Base-by-base conservation (phyloP, 305 asterid genomes). In the Plantago coronopus region DNA sequence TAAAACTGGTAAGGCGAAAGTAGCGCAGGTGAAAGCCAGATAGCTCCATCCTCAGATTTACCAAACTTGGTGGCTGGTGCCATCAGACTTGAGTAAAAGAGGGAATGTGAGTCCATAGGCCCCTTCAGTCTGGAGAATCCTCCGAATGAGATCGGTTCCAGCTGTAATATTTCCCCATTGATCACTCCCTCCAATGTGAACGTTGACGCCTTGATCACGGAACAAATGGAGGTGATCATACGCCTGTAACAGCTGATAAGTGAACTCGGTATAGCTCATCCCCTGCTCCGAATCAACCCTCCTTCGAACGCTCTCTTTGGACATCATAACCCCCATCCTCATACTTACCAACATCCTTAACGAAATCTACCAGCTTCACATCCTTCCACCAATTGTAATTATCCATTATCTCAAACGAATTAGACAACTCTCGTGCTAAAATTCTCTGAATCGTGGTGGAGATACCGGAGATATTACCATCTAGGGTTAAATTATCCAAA, bases 131-230 rank as follows among this genome's bases (percentile, higher is more conserved):
- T 74, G 80, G 19, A 88, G 81, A 62, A 83, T 77, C 57, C 78
- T 73, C 22, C 94, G 88, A 58, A 88, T 88, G 17, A 91, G 95
- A 17, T 91, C 98, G 0, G 98, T 91, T 38, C 98, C 98, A 1
- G 93, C 90, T 1, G 94, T 91, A 48, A 91, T 84, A 66, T 91
- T 91, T 20, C 96, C 98, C 95, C 96, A 88, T 61, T 91, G 98
- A 73, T 88, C 96, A 54, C 93, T 84, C 31, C 98, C 98, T 3
- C 96, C 98, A 48, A 88, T 76, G 72, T 91, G 98, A 45, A 91
- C 94, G 45, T 74, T 86, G 42, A 88, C 87, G 37, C 85, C 88
- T 55, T 88, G 74, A 11, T 72, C 61, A 6, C 75, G 75, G 56
- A 76, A 88, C 50, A 91, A 88, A 57, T 64, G 83, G 7, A 86